Evolutionary conservation across 768 basidiomycete species (phyloP), one percentile per base, ranked within the genome.

Genomic region (Phlebiopsis gigantea): DNA sequence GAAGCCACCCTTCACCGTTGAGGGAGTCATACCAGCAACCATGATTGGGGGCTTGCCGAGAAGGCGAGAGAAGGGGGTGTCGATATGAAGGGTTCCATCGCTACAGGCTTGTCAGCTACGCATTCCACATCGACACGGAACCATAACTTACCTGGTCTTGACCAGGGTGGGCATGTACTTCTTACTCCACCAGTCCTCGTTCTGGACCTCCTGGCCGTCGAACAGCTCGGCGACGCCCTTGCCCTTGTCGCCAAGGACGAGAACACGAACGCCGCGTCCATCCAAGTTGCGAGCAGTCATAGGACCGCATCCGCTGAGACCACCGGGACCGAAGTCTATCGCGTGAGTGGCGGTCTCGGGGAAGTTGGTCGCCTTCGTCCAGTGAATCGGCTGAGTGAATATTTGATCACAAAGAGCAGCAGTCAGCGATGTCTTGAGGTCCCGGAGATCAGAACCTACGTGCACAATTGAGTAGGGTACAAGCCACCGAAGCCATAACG

Each of bases 21-120:
- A 88, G 0, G 97, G 97, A 0, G 97, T 99, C 97, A 99, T 98
- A 57, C 97, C 97, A 48, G 95, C 96, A 39, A 99, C 94, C 97
- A 98, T 98, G 72, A 99, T 88, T 30, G 97, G 97, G 2, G 97
- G 86, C 75, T 98, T 99, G 64, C 93, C 93, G 43, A 99, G 73
- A 44, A 99, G 81, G 58, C 97, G 90, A 49, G 96, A 96, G 80
- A 98, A 96, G 4, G 93, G 89, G 0, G 96, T 98, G 71, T 99
- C 94, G 64, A 99, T 79, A 70, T 95, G 87, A 53, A 98, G 75
- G 59, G 82, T 85, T 31, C 97, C 97, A 72, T 98, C 93, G 62
- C 91, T 96, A 53, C 60, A 12, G 26, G 8, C 17, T 0, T 1
- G 52, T 67, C n/a, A 64, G 28, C 34, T 43, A 56, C 25, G 15